Evolutionary conservation across 202 grass and related monocot species (phyloP), one percentile per base, ranked within the genome.

Genomic region (Saccharum hybrid): DNA sequence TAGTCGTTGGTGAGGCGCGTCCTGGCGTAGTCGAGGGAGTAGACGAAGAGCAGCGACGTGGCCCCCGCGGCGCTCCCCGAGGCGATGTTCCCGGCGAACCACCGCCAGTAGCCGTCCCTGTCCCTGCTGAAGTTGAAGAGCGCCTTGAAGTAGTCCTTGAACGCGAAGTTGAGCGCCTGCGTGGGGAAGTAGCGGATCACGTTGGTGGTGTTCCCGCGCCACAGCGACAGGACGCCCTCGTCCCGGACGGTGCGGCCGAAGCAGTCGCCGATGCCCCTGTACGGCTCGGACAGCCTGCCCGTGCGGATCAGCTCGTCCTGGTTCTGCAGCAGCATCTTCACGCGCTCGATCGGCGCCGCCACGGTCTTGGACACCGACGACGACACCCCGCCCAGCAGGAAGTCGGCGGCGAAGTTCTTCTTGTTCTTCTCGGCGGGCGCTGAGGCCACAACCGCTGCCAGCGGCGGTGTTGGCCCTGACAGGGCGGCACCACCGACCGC

Each of bases 131-230:
- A 92, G 70, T 84, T 89, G 88, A 97, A 92, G 75, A 97, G 61
- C 15, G 66, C 72, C 88, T 94, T 94, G 83, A 97, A 92, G 89
- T 97, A 88, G 88, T 97, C 94, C 88, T 97, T 94, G 83, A 97
- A 97, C 0, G 94, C 94, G 75, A 97, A 97, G 90, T 97, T 71
- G 68, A 71, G 68, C 11, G 68, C 68, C 68, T 97, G 94, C 33
- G 94, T 97, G 5, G 94, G 94, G 79, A 97, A 97, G 83, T 97
- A 97, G 69, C 94, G 94, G 60, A 94, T 88, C 14, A 94, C 94
- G 26, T 97, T 97, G 21, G 88, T 74, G 39, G 73, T 85, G 61
- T 93, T 93, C 1, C 91, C 78, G 79, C 87, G 85, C 87, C 91
- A 93, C 16, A 93, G 74, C 19, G 91, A 88, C 26, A 76, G 9